Conservation (phyloP, 371 early-diverging fungal species). For the Mucor piriformis region DNA sequence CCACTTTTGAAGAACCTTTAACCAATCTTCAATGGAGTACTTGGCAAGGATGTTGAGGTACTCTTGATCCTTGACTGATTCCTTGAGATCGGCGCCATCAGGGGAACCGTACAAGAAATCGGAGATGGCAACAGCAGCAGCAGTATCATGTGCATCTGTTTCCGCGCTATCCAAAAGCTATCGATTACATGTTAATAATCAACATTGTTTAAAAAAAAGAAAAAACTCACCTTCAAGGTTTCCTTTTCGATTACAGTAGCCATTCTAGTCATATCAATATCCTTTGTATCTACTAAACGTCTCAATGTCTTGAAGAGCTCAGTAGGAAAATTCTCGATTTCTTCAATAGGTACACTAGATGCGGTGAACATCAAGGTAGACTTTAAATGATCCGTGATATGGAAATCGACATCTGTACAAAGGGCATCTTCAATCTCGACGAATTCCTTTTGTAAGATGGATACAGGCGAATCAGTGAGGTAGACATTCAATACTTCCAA, state of each 20-base stretch:
- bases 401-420: conserved; percentile 66
- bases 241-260: conserved; percentile 62
- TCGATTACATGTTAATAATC: not conserved
- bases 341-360: conserved; percentile 66
- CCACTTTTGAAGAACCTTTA: conserved; percentile 50
- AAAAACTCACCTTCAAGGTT: conserved; percentile 48
- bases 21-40: conserved; percentile 57
- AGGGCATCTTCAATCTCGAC: conserved; percentile 72
- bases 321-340: conserved; percentile 55
- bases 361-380: conserved; percentile 55
- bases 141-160: conserved; percentile 52
- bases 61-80: conserved; percentile 52
- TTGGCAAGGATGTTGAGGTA: conserved; percentile 50
- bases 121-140: conserved; percentile 48
- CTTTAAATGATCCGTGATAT: conserved; percentile 59
- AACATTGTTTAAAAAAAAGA: not conserved
- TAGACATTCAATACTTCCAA: conserved; percentile 54
- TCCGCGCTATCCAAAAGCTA: conserved; percentile 48
- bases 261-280: conserved; percentile 72
- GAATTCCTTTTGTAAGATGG: conserved; percentile 66
- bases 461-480: conserved; percentile 69
- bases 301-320: conserved; percentile 53
- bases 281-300: conserved; percentile 51
- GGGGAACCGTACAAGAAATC: conserved; percentile 65
- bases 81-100: conserved; percentile 56